Percentiles rank a stretch among this genome's conserved stretches.
Conservation (phyloP, 176 grass and related monocot genomes). For the Bromus sterilis region DNA sequence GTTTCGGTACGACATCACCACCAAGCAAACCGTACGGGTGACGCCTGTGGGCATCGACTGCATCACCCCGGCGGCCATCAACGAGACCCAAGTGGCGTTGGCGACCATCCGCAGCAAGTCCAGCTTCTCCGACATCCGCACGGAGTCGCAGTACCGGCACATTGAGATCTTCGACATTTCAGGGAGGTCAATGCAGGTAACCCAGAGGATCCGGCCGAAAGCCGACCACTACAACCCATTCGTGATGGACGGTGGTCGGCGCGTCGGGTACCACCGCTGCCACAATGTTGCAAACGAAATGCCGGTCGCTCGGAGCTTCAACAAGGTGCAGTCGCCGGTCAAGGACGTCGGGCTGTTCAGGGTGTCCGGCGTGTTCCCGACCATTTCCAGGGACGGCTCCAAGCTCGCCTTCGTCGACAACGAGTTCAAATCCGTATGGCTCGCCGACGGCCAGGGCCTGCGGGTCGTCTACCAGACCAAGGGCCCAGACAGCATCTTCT, state of each 20-base stretch:
- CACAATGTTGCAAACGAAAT: too few species aligned
- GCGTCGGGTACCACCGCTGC: conserved; percentile 26
- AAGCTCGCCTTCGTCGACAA: conserved; percentile 50
- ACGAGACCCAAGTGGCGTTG: conserved; percentile 18
- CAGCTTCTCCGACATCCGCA: too few species aligned
- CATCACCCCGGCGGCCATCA: conserved; percentile 40
- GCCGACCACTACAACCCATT: conserved; percentile 41
- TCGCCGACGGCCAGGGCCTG: conserved; percentile 23
- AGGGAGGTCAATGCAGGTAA: too few species aligned
- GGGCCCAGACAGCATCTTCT: conserved; percentile 1
- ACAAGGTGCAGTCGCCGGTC: conserved; percentile 10
- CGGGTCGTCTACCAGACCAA: not conserved
- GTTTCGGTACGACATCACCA: not conserved
- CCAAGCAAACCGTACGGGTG: not conserved
- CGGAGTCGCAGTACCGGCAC: conserved; percentile 30
- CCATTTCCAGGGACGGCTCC: conserved; percentile 27
- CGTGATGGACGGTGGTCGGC: conserved; percentile 6
- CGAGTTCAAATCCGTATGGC: conserved; percentile 39
- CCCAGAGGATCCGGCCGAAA: not conserved
- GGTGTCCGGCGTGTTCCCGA: conserved; percentile 37
- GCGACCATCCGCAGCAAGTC: conserved; percentile 38
- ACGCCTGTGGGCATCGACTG: not conserved
- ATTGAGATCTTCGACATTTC: conserved; percentile 43
- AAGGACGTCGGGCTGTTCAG: conserved; percentile 4
- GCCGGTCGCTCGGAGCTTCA: too few species aligned